Percentiles rank a stretch among this genome's conserved stretches.
phyloP scores from a whole-genome alignment of 192 early-diverging fungal genomes.

The Diversispora eburnea region DNA sequence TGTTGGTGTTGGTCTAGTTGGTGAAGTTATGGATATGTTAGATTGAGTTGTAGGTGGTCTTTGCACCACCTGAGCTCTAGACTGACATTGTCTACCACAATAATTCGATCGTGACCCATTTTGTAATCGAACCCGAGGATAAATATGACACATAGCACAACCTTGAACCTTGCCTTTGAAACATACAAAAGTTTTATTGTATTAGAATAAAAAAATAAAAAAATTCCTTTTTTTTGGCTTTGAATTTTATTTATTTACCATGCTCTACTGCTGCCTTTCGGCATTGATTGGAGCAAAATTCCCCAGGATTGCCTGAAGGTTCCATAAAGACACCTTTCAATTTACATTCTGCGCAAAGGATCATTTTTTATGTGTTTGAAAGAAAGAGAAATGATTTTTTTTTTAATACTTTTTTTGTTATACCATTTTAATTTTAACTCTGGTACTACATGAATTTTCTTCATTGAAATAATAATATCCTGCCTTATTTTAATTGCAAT shows the following conservation, averaged over 20 bases:
- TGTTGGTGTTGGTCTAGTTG: background rate
- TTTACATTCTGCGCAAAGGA: conserved; percentile 7
- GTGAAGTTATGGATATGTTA: background rate
- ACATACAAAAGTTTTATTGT: background rate
- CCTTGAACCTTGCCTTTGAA: conserved; percentile 9
- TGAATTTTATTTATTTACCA: background rate
- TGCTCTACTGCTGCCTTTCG: conserved; percentile 8
- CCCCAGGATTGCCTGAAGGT: background rate
- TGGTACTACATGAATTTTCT: too few species aligned
- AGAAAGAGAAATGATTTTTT: too few species aligned
- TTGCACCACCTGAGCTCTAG: background rate
- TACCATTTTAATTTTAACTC: too few species aligned
- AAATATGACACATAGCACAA: background rate
- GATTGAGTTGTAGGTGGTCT: background rate
- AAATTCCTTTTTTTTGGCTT: background rate
- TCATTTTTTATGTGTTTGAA: too few species aligned
- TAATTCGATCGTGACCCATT: background rate
- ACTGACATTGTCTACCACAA: conserved; percentile 10
- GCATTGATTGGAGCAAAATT: conserved; percentile 12
- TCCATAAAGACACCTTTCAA: background rate
- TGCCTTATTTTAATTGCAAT: too few species aligned
- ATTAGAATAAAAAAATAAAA: background rate
- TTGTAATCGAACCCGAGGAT: background rate
- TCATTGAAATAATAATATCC: too few species aligned
- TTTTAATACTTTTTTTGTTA: too few species aligned